Conservation (phyloP, 1,139 yeast genomes). For the Trichomonascaceae sp. region DNA sequence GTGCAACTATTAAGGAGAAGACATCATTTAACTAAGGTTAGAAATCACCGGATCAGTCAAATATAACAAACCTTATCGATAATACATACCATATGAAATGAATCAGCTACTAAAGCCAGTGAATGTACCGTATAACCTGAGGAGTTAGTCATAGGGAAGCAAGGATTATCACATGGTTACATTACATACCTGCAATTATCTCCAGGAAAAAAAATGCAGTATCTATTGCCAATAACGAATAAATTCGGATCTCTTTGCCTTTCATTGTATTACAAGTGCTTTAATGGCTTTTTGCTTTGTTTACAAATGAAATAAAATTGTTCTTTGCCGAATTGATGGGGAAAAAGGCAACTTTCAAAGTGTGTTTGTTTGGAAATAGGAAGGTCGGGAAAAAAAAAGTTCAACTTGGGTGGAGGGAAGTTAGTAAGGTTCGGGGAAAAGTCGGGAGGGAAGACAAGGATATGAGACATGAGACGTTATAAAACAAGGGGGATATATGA, state of each 20-base stretch:
- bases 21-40: conserved; percentile 63
- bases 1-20: conserved; percentile 78
- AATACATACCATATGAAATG: conserved; percentile 74
- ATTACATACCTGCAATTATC: conserved; percentile 59
- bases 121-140: conserved; percentile 74
- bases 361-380: not conserved
- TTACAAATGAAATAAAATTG: not conserved
- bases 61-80: not conserved
- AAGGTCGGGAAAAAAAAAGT: not conserved
- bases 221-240: conserved; percentile 67
- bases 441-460: not conserved
- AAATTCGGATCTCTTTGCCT: conserved; percentile 68
- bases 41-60: not conserved
- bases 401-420: not conserved
- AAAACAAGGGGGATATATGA: not conserved
- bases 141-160: not conserved
- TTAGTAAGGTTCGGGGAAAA: not conserved
- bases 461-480: not conserved
- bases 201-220: conserved; percentile 80
- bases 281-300: not conserved
- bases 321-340: not conserved
- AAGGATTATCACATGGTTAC: not conserved
- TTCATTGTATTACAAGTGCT: conserved; percentile 21
- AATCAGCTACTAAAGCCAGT: conserved; percentile 87
- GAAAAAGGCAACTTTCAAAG: not conserved